Conservation (phyloP, 495 filamentous ascomycete genomes). For the Podospora appendiculata region DNA sequence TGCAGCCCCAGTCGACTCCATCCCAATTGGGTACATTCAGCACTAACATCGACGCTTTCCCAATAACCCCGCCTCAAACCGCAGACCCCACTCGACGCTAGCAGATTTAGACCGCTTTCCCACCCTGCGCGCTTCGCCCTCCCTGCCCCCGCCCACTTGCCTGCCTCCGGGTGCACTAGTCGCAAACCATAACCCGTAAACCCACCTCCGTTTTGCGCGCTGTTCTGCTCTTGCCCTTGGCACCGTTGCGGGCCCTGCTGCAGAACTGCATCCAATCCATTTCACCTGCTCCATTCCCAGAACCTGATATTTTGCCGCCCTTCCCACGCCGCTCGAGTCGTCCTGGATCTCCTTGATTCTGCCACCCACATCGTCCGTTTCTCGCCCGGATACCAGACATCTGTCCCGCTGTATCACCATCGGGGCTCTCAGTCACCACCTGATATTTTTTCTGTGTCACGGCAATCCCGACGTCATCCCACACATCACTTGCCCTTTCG, state of each 20-base stretch:
- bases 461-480: background rate
- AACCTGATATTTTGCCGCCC: slow-evolving; percentile 25
- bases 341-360: background rate
- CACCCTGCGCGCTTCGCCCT: too few species aligned
- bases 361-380: background rate
- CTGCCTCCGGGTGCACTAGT: too few species aligned
- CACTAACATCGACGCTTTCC: background rate
- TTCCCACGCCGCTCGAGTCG: slow-evolving; percentile 2
- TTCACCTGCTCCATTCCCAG: slow-evolving; percentile 13
- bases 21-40: background rate
- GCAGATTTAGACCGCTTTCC: too few species aligned
- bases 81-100: too few species aligned
- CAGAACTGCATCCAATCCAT: slow-evolving; percentile 11
- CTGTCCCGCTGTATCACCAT: background rate
- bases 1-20: background rate
- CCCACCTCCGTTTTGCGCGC: too few species aligned
- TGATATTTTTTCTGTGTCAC: background rate
- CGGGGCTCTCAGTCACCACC: background rate
- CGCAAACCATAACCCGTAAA: too few species aligned
- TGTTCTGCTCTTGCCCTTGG: background rate
- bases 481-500: background rate
- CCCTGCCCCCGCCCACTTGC: too few species aligned
- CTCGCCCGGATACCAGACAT: background rate
- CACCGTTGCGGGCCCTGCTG: slow-evolving; percentile 7
- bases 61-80: too few species aligned